A percentile compares a stretch with the other conserved stretches of the same genome.
phyloP scores from a whole-genome alignment of 208 protist species.

The Novymonas esmeraldas region DNA sequence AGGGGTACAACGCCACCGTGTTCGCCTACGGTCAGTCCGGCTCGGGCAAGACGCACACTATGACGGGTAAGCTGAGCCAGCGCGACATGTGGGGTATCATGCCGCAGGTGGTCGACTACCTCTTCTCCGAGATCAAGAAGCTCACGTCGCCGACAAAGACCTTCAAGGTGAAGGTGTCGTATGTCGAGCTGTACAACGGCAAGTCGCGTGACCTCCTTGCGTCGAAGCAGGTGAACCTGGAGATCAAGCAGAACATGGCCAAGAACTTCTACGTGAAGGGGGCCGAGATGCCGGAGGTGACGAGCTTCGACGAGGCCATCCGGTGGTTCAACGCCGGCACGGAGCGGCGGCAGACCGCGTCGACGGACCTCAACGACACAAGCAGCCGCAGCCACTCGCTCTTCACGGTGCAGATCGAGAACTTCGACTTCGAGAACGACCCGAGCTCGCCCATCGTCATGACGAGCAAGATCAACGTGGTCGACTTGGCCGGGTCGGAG shows the following conservation, averaged over 20 bases:
- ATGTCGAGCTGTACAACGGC: conserved; percentile 93
- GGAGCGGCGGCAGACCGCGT: conserved; percentile 87
- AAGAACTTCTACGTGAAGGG: conserved; percentile 94
- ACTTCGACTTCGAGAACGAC: conserved; percentile 90
- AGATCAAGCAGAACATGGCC: conserved; percentile 92
- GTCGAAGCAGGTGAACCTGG: conserved; percentile 80
- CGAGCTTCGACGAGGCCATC: conserved; percentile 82
- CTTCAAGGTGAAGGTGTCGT: conserved; percentile 90
- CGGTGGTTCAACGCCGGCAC: conserved; percentile 89
- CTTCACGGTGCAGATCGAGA: conserved; percentile 89
- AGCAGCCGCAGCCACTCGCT: conserved; percentile 92
- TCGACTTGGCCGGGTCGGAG: conserved; percentile 95
- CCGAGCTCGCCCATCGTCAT: conserved; percentile 80
- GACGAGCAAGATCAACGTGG: conserved; percentile 93
- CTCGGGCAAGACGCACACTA: conserved; percentile 93
- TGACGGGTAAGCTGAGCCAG: conserved; percentile 86
- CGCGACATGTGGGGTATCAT: conserved; percentile 91
- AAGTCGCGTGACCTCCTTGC: conserved; percentile 87
- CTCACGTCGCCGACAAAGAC: conserved; percentile 79
- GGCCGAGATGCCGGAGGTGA: conserved; percentile 90
- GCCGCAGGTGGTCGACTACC: conserved; percentile 86
- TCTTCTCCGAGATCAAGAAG: conserved; percentile 90
- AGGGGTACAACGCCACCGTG: conserved; percentile 93
- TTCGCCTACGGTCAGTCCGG: conserved; percentile 94
- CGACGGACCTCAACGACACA: conserved; percentile 91